Conservation (phyloP, 2,329 filamentous ascomycete genomes). For the Mollisiaceae sp. region DNA sequence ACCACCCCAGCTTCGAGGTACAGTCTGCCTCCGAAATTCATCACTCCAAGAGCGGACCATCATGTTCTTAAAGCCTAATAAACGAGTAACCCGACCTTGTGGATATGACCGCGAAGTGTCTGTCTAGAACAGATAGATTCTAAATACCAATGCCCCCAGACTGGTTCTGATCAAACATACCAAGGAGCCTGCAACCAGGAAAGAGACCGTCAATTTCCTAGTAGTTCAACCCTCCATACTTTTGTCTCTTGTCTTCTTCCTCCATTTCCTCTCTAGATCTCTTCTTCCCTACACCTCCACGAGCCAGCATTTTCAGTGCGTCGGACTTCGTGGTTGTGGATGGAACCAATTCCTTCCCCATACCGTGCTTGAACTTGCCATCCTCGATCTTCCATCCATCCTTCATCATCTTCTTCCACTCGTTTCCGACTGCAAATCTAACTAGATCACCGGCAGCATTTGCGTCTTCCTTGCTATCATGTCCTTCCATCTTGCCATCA, state of each 20-base stretch:
- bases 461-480: slow-evolving; percentile 93
- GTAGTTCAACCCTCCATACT: background rate
- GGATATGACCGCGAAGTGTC: background rate
- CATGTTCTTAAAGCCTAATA: background rate
- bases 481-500: slow-evolving; percentile 54
- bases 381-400: slow-evolving; percentile 70
- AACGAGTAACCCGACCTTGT: background rate
- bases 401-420: slow-evolving; percentile 70
- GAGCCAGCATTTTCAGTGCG: slow-evolving; percentile 17
- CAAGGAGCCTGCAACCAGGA: background rate
- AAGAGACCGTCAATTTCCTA: background rate
- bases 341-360: slow-evolving; percentile 8
- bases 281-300: slow-evolving; percentile 24
- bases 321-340: slow-evolving; percentile 1
- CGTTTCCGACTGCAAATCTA: slow-evolving; percentile 68
- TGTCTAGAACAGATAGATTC: background rate
- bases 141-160: background rate
- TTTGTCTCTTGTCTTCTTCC: slow-evolving; percentile 17
- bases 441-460: slow-evolving; percentile 88
- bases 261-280: slow-evolving; percentile 28
- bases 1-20: too few species aligned
- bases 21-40: too few species aligned
- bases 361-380: slow-evolving; percentile 45
- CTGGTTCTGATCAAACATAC: background rate
- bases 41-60: too few species aligned